Evolutionary conservation across 192 early-diverging fungal species (phyloP), one percentile per base, ranked within the genome.

Genomic region (Lobosporangium transversale): DNA sequence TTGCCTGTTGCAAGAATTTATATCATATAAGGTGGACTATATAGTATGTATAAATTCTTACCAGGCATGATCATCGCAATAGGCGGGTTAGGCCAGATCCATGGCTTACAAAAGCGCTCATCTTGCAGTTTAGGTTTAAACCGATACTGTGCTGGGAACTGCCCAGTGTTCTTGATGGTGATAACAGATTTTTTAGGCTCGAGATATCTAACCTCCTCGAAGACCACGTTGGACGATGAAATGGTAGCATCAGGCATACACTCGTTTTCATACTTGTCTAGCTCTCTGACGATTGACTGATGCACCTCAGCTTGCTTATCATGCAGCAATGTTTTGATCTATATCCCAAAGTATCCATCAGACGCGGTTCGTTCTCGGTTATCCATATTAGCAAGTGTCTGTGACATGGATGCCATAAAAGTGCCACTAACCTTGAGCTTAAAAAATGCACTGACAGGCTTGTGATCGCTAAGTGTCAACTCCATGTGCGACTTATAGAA

Each of bases 261-360:
- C 53, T 95, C 93, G 71, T 97, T 95, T 66, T 94, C 89, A 24
- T 88, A 88, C 40, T 85, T 87, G 56, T 93, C 92, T n/a, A 95
- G 80, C 45, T 93, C 89, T 26, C 89, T 86, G 35, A 89, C 67
- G 7, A 98, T 83, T 3, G 89, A 87, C 26, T 84, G 73, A 45
- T 86, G 79, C 9, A 87, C 83, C 5, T 80, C 66, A n/a, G 70
- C 80, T 26, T 92, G 84, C 45, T 85, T 84, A 17, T 83, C 83
- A 6, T 53, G 48, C 42, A 92, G 65, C 4, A 95, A 75, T 15
- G 68, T 81, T 66, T 91, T 88, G 12, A 90, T 79, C 86, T 89
- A 61, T n/a, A n/a, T n/a, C n/a, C n/a, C n/a, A n/a, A n/a, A n/a
- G n/a, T n/a, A n/a, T n/a, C n/a, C n/a, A n/a, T n/a, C n/a, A n/a